Percentiles rank a stretch among this genome's conserved stretches.
These are phyloP conservation scores for Cryptosporidium felis DNA, from an alignment of 169 alveolate genomes.

Conservation along the genomic window DNA sequence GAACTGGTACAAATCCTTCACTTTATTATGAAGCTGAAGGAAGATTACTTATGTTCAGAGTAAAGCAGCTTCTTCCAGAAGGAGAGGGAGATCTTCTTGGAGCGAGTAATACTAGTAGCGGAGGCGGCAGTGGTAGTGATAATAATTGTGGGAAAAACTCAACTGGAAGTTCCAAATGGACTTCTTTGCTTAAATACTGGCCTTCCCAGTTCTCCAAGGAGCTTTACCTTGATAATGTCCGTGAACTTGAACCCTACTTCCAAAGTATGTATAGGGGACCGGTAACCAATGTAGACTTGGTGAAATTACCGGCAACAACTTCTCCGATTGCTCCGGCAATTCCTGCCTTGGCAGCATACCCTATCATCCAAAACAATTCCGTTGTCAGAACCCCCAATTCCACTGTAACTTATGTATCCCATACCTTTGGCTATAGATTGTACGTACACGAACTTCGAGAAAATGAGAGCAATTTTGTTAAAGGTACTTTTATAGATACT, in stretches of 20 bases:
- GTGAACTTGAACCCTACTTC: slow-evolving; percentile 2
- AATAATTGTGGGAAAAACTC: not conserved
- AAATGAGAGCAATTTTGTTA: not conserved
- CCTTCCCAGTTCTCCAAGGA: slow-evolving; percentile 54
- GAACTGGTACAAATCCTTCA: slow-evolving; percentile 67
- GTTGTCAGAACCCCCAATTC: slow-evolving; percentile 33
- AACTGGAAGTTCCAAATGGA: slow-evolving; percentile 21
- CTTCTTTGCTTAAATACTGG: slow-evolving; percentile 40
- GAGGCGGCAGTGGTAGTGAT: too few relatives aligned
- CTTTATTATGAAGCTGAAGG: slow-evolving; percentile 67
- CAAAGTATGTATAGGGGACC: slow-evolving; percentile 62
- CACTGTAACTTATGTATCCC: slow-evolving; percentile 15
- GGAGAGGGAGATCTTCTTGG: not conserved
- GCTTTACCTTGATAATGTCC: slow-evolving; percentile 28
- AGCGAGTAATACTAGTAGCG: not conserved
- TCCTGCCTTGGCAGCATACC: slow-evolving; percentile 70
- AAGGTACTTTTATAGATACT: slow-evolving; percentile 60
- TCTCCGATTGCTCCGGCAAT: slow-evolving; percentile 70
- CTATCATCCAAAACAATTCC: slow-evolving; percentile 38
- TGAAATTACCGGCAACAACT: slow-evolving; percentile 65
- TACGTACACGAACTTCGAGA: slow-evolving; percentile 58
- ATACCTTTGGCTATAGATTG: slow-evolving; percentile 62
- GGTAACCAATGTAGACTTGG: slow-evolving; percentile 50
- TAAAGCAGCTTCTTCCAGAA: slow-evolving; percentile 8
- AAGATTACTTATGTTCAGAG: slow-evolving; percentile 25